Base-by-base conservation (phyloP, 306 rosid genomes). In the Lathyrus oleraceus region DNA sequence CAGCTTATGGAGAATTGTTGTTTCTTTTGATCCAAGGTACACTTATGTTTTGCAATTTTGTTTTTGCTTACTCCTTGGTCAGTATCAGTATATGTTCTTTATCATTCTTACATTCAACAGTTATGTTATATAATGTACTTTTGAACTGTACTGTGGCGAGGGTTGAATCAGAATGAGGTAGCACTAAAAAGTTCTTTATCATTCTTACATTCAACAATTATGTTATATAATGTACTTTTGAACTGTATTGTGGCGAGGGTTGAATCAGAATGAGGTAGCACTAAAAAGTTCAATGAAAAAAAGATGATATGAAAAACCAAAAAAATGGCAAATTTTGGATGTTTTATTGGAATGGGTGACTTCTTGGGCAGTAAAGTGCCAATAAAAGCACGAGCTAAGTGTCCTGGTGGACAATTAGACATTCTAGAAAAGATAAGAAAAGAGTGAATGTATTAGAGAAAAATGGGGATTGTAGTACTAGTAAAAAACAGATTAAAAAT, bases 21-120 rank as follows among this genome's bases (percentile, higher is more conserved):
- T 93, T 93, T 81, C 97, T 93, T 70, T 82, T 88, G 84, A 73
- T 87, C 65, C 98, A 93, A 87, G 97, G 98, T 89, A 76, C 47
- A 13, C 51, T 48, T 9, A 6, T 47, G 42, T 54, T 58, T 70
- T 11, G 2, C 2, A 12, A 51, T 79, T 66, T 43, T 54, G 4
- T 58, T 61, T 16, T 42, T 63, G 25, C 21, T 62, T 51, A 14
- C 21, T 49, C 47, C 42, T 23, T 4, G 20, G 19, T 45, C 0
- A 5, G 11, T 64, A 10, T 51, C 0, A 3, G 8, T 59, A 13
- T 61, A 42, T n/a, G 25, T 62, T 74, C 14, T 61, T 61, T 8
- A 13, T 32, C 64, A 19, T 35, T 58, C 35, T 70, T 62, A 23
- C 25, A 16, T 69, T 64, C 39, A 49, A 32, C 56, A 16, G 53